Evolutionary conservation across 2,329 filamentous ascomycete genomes (phyloP).

Genomic region (Neofusicoccum ribis): DNA sequence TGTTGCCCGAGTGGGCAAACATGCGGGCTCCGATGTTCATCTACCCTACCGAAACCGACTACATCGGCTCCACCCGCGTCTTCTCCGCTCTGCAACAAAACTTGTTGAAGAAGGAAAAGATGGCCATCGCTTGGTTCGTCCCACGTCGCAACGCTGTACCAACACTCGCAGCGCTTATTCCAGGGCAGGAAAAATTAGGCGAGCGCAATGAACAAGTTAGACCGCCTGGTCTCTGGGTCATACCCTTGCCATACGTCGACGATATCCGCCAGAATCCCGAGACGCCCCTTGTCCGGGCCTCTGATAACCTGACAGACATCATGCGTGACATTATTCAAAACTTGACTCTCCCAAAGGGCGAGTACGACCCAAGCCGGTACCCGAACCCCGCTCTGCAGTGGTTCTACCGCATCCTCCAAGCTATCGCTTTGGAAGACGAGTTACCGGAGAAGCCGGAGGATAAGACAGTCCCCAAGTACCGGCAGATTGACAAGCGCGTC

Average conservation of each 20-base stretch:
- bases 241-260: slow-evolving; percentile 84
- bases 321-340: slow-evolving; percentile 85
- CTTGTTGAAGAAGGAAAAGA: slow-evolving; percentile 73
- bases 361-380: slow-evolving; percentile 83
- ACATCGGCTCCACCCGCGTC: slow-evolving; percentile 85
- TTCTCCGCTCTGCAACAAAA: slow-evolving; percentile 92
- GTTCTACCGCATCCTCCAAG: slow-evolving; percentile 94
- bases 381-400: slow-evolving; percentile 90
- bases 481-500: slow-evolving; percentile 85
- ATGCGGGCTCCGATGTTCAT: slow-evolving; percentile 87
- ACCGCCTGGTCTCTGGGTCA: slow-evolving; percentile 84
- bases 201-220: slow-evolving; percentile 67
- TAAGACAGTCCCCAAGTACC: slow-evolving; percentile 79
- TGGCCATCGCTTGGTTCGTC: slow-evolving; percentile 88
- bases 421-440: slow-evolving; percentile 88
- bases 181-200: slow-evolving; percentile 67
- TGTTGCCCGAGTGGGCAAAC: slow-evolving; percentile 80
- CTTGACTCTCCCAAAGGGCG: slow-evolving; percentile 80
- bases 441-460: slow-evolving; percentile 73
- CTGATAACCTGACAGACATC: slow-evolving; percentile 71
- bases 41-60: slow-evolving; percentile 88
- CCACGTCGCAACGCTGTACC: slow-evolving; percentile 78
- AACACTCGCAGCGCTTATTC: slow-evolving; percentile 76
- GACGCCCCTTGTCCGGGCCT: slow-evolving; percentile 46
- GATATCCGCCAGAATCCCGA: slow-evolving; percentile 78